These are phyloP conservation scores for Suillus plorans DNA, from an alignment of 768 basidiomycete genomes.

Conservation along the genomic window DNA sequence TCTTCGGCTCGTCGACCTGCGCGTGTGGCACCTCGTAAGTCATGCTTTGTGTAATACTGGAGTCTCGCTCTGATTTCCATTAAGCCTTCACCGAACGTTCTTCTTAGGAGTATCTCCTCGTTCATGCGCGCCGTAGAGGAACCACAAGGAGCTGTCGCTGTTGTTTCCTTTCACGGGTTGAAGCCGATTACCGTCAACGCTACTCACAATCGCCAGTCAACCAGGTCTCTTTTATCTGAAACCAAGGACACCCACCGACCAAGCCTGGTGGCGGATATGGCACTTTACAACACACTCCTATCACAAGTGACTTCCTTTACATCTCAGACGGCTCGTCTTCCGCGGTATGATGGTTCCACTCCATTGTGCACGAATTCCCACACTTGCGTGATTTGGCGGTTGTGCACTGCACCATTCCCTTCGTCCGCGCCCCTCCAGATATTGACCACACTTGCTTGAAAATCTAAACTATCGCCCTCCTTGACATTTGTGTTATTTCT, in stretches of 20 bases:
- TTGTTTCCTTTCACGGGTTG: conserved; percentile 17
- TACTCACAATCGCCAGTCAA: background rate
- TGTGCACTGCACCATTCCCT: no score
- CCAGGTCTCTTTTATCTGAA: conserved; percentile 8
- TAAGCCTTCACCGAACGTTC: conserved; percentile 13
- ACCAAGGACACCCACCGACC: conserved; percentile 20
- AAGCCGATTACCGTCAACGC: conserved; percentile 7
- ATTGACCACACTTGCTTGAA: no score
- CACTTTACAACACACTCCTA: conserved; percentile 26
- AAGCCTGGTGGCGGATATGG: conserved; percentile 21
- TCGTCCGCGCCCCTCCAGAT: no score
- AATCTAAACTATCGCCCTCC: no score
- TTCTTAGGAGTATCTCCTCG: conserved; percentile 1
- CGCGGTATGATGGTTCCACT: no score
- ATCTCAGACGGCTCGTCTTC: no score
- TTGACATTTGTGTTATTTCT: no score
- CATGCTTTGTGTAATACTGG: no score
- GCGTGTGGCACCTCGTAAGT: no score
- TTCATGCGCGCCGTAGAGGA: conserved; percentile 24
- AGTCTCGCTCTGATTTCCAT: conserved; percentile 10
- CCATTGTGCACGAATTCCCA: no score
- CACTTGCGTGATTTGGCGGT: no score
- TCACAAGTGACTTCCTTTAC: conserved; percentile 23
- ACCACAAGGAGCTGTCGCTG: conserved; percentile 23
- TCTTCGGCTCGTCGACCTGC: no score